Conservation (phyloP, 192 early-diverging fungal species). For the Podila verticillata region DNA sequence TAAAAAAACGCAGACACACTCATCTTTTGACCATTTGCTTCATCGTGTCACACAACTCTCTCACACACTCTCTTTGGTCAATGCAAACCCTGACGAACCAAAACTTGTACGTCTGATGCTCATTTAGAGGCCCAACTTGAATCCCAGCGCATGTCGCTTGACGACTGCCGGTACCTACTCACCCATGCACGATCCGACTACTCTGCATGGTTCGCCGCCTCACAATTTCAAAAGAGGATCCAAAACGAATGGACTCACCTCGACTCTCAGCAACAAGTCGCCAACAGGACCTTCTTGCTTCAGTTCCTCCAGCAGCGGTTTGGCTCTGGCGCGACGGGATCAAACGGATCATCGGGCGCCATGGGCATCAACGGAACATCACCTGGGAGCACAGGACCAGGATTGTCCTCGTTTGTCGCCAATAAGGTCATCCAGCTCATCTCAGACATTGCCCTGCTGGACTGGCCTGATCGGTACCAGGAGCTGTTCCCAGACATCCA, state of each 20-base stretch:
- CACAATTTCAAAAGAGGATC: constrained; percentile 47
- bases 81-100: neutral
- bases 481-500: constrained; percentile 45
- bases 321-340: neutral
- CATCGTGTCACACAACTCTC: neutral
- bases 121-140: constrained; percentile 42
- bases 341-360: neutral
- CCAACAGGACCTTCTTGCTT: constrained; percentile 37
- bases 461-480: constrained; percentile 45
- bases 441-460: constrained; percentile 36
- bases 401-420: constrained; percentile 28
- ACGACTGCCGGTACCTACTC: constrained; percentile 39
- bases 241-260: constrained; percentile 32
- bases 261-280: constrained; percentile 20
- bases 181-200: constrained; percentile 35
- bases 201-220: constrained; percentile 43
- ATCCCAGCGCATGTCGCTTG: constrained; percentile 18
- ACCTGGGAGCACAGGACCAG: neutral
- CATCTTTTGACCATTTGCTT: neutral
- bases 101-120: neutral
- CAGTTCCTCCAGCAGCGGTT: constrained; percentile 40
- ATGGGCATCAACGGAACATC: neutral
- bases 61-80: too few relatives aligned
- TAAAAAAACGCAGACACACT: constrained; percentile 1
- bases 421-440: constrained; percentile 46